Base-by-base conservation (phyloP, 1,284 basidiomycete species). In the Dichomitus squalens region DNA sequence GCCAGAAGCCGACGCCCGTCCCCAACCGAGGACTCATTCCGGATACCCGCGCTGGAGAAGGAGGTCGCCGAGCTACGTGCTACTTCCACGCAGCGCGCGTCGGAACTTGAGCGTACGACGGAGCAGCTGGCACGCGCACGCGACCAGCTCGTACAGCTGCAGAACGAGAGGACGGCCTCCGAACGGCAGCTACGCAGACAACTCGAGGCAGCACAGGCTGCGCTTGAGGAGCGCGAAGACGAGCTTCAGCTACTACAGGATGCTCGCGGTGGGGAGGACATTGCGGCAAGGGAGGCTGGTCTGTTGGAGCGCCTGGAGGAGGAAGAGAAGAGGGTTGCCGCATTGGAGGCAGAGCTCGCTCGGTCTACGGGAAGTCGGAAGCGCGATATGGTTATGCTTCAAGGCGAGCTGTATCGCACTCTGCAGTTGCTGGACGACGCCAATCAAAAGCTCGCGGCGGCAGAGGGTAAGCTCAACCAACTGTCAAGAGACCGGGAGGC, bases 81-180 rank as follows among this genome's bases (percentile, higher is more conserved):
- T 7, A 68, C 74, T 7, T 68, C 82, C 7, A 68, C 72, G 2
- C 72, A 75, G 58, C 82, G 77, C 47, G 80, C 83, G 18, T 61
- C 68, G 25, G 79, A 78, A 39, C 70, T 87, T 9, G 67, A 70
- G 11, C 62, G 63, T 14, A 64, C 76, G 5, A 76, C 75, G 38
- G 75, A 80, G 55, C 86, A 83, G 62, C 71, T 84, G 7, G 67
- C 77, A 4, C 77, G 75, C 20, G 72, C 75, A 3, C 83, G 86
- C 52, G 70, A 73, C 8, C 76, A 83, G 36, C 67, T 84, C 11
- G 71, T 84, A 21, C 77, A 76, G 51, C 69, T 76, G 9, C 81
- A 85, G 63, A 91, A 91, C 58, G 85, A 85, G 68, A 81, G 79
- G 59, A 74, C 79, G 2, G 84, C 83, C 1, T 53, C 76, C 21